phyloP scores from a whole-genome alignment of 345 rosid genomes.

The Ceriops decandra region DNA sequence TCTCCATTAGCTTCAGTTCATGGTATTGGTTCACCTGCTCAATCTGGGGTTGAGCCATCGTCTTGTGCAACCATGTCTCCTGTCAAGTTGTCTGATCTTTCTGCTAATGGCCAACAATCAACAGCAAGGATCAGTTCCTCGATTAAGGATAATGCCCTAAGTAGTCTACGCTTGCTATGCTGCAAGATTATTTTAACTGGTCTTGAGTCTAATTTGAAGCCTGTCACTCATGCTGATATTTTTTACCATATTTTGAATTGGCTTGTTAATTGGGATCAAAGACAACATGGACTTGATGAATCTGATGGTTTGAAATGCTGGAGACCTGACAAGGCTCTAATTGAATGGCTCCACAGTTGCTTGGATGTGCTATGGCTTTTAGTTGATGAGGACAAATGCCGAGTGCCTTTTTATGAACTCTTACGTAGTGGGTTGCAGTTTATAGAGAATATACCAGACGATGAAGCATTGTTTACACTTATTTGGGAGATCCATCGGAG shows the following conservation, averaged over 20 bases:
- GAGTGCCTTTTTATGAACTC: constrained; percentile 92
- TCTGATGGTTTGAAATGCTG: constrained; percentile 52
- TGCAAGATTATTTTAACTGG: constrained; percentile 87
- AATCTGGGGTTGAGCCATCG: constrained; percentile 59
- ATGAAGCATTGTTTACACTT: constrained; percentile 91
- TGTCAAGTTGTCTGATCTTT: constrained; percentile 47
- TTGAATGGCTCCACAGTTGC: constrained; percentile 87
- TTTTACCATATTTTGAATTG: constrained; percentile 80
- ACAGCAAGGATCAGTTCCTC: constrained; percentile 41
- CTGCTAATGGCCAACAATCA: constrained; percentile 46
- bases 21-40: constrained; percentile 80
- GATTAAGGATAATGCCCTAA: constrained; percentile 56
- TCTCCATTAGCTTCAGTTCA: constrained; percentile 63
- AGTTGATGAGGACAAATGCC: constrained; percentile 80
- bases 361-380: constrained; percentile 91
- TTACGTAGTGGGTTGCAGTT: constrained; percentile 90
- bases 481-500: constrained; percentile 94
- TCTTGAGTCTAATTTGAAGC: constrained; percentile 67
- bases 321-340: constrained; percentile 68
- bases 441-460: constrained; percentile 92
- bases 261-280: constrained; percentile 96
- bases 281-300: constrained; percentile 61
- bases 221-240: constrained; percentile 76
- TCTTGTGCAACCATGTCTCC: constrained; percentile 53
- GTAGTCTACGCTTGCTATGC: constrained; percentile 75